Evolutionary conservation across 805 yeast species (phyloP).

Genomic region (Wickerhamiella nectarea): DNA sequence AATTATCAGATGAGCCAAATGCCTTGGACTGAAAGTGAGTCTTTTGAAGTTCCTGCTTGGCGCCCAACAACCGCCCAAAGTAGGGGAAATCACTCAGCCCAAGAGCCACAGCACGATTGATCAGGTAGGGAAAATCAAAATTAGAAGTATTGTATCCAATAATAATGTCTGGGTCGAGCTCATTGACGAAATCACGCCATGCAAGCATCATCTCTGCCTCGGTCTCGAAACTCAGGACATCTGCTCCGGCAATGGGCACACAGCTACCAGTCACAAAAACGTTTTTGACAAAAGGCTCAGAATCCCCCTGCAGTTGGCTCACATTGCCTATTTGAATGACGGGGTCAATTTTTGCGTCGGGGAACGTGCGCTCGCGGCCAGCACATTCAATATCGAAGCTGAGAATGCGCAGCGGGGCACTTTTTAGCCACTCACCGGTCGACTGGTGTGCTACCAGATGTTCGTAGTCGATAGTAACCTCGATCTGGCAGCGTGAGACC

Average conservation of each 20-base stretch:
- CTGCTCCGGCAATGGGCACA: conserved; percentile 86
- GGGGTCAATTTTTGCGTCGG: conserved; percentile 86
- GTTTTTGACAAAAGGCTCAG: conserved; percentile 82
- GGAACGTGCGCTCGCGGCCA: conserved; percentile 91
- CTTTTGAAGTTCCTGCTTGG: conserved; percentile 67
- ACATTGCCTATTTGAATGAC: conserved; percentile 97
- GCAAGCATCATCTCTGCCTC: conserved; percentile 72
- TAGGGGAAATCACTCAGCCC: conserved; percentile 58
- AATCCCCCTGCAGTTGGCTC: conserved; percentile 67
- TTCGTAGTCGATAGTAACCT: conserved; percentile 53
- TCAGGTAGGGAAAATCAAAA: conserved; percentile 85
- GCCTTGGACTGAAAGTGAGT: conserved; percentile 86
- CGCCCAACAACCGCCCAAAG: conserved; percentile 61
- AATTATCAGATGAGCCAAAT: conserved; percentile 89
- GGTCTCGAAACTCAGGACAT: conserved; percentile 57
- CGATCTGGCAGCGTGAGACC: conserved; percentile 75
- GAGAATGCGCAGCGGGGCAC: conserved; percentile 85
- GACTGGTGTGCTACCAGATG: conserved; percentile 69
- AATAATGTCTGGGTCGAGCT: conserved; percentile 87
- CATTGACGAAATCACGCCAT: conserved; percentile 78
- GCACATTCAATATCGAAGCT: conserved; percentile 98
- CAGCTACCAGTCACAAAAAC: conserved; percentile 90
- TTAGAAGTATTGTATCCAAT: conserved; percentile 93
- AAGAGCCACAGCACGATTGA: conserved; percentile 74
- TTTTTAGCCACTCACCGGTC: conserved; percentile 85